Evolutionary conservation across 169 alveolate species (phyloP).

Genomic region (Toxoplasma gondii): DNA sequence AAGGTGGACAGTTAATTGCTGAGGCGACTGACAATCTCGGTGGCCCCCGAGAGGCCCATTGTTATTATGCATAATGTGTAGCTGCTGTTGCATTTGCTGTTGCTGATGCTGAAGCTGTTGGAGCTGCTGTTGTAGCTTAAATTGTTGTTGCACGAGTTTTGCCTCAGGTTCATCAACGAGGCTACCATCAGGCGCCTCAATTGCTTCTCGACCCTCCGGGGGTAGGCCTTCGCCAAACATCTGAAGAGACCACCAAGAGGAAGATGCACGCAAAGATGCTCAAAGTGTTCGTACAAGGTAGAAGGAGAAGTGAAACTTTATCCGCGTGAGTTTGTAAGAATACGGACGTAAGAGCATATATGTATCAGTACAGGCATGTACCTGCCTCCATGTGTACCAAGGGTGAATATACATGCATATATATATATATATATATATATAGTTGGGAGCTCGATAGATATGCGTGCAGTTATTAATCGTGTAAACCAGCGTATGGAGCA

Average conservation of each 20-base stretch:
- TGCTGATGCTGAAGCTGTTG: conserved; percentile 17
- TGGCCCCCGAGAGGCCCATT: background rate
- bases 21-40: background rate
- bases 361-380: too few species aligned
- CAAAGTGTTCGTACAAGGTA: too few species aligned
- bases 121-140: conserved; percentile 4
- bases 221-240: background rate
- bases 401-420: too few species aligned
- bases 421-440: too few species aligned
- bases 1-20: conserved; percentile 22
- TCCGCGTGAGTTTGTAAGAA: too few species aligned
- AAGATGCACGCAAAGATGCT: too few species aligned
- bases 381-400: too few species aligned
- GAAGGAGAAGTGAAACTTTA: too few species aligned
- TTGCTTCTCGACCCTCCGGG: background rate
- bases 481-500: too few species aligned
- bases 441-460: too few species aligned
- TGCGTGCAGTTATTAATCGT: too few species aligned
- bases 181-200: background rate
- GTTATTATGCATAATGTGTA: background rate
- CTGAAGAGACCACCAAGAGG: background rate
- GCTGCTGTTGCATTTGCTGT: conserved; percentile 22
- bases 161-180: background rate
- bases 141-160: background rate
- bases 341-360: too few species aligned